Evolutionary conservation across 208 protist genomes (phyloP), one percentile per base, ranked within the genome.

Genomic region (Trichomonas tenax): DNA sequence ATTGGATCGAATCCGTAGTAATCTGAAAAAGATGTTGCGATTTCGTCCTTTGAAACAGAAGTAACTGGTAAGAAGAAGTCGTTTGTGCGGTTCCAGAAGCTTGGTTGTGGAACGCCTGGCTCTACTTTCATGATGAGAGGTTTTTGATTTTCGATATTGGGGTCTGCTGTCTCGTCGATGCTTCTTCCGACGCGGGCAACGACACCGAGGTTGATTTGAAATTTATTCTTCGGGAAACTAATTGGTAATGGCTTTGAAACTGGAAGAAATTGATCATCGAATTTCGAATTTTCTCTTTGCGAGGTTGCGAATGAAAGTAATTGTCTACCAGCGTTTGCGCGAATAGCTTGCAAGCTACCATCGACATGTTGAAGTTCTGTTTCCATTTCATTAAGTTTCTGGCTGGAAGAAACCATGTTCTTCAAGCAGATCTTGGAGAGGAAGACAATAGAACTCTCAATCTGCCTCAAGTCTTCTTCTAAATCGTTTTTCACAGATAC

Each of bases 261-360:
- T 58, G 86, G 86, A 1, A 93, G 38, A 51, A 51, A 93, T 93
- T 93, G 86, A 93, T 93, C 86, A 51, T 93, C 86, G 15, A 58
- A 34, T 38, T 48, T 51, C 15, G 41, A 48, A 1, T 48, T 34
- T 38, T 41, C 41, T 38, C 34, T n/a, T 0, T 23, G 14, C 15
- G 86, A 2, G 6, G 15, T 34, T 10, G 86, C 40, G 26, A 26
- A 40, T 41, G 40, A 8, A 38, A 93, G 8, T 26, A 93, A 15
- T 4, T 38, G 17, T 51, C 86, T 41, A 15, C 86, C 86, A 36
- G 86, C 86, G 51, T 93, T 93, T n/a, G 86, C 86, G 17, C 44
- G 40, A 38, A 93, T 41, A 38, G 86, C 86, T 48, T 51, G 11
- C 10, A 93, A 51, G 44, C 14, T 34, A 58, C 86, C 86, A 26